Conservation (phyloP, 2,329 filamentous ascomycete genomes). For the Ascosphaera apis region DNA sequence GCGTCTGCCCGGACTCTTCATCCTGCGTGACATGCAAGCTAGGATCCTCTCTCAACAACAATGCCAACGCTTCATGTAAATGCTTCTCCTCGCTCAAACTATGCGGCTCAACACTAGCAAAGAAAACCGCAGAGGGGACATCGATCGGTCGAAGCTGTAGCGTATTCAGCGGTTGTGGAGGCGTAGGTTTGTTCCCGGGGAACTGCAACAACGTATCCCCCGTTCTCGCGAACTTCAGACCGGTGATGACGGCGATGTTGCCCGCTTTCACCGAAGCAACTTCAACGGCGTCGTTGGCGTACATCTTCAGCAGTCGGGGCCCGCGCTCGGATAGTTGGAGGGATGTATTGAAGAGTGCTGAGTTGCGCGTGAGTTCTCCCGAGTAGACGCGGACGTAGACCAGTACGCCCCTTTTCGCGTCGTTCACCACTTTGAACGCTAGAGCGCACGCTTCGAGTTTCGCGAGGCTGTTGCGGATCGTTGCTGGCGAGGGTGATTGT, state of each 20-base stretch:
- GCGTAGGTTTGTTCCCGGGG: conserved; percentile 36
- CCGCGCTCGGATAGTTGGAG: conserved; percentile 57
- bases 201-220: conserved; percentile 77
- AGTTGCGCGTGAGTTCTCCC: conserved; percentile 55
- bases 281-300: conserved; percentile 98
- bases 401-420: conserved; percentile 93
- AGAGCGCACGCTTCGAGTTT: conserved; percentile 82
- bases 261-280: conserved; percentile 78
- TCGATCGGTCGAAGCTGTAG: conserved; percentile 71
- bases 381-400: conserved; percentile 98
- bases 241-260: conserved; percentile 96
- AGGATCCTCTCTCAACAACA: conserved; percentile 78
- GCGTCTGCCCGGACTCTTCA: conserved; percentile 78
- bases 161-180: conserved; percentile 44
- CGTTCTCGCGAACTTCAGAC: conserved; percentile 85
- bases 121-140: conserved; percentile 85
- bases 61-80: conserved; percentile 50
- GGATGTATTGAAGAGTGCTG: conserved; percentile 66
- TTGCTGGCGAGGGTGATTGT: conserved; percentile 21
- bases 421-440: conserved; percentile 97
- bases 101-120: conserved; percentile 72
- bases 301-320: conserved; percentile 75
- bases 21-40: conserved; percentile 93
- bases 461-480: conserved; percentile 19
- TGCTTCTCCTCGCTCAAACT: conserved; percentile 58